Evolutionary conservation across 2,329 filamentous ascomycete species (phyloP).

Genomic region (Alternaria triticina): DNA sequence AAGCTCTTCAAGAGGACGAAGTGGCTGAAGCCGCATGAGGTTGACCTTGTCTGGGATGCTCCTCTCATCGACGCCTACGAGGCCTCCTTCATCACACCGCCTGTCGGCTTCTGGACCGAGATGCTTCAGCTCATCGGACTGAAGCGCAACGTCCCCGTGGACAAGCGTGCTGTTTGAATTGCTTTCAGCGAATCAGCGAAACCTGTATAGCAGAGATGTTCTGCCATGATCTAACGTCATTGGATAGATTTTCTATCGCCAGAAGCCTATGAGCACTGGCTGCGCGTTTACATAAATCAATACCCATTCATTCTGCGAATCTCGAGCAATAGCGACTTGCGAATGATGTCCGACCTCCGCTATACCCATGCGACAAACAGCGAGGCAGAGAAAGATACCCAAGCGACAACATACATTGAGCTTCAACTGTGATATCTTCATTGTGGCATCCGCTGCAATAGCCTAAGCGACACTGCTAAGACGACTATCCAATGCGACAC

Average conservation of each 20-base stretch:
- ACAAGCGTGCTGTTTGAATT: constrained; percentile 35
- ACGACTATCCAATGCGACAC: not conserved
- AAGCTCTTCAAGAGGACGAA: constrained; percentile 68
- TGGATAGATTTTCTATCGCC: constrained; percentile 21
- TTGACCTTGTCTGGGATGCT: constrained; percentile 53
- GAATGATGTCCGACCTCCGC: constrained; percentile 14
- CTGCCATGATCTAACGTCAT: constrained; percentile 12
- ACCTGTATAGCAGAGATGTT: not conserved
- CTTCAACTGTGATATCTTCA: not conserved
- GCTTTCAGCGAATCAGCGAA: not conserved
- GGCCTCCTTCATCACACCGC: constrained; percentile 51
- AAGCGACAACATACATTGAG: not conserved
- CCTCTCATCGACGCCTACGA: constrained; percentile 50
- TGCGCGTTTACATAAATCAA: constrained; percentile 21
- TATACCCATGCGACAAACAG: constrained; percentile 26
- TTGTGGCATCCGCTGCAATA: not conserved
- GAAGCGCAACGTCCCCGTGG: constrained; percentile 37
- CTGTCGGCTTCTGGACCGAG: constrained; percentile 47
- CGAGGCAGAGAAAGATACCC: constrained; percentile 5
- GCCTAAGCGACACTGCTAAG: not conserved
- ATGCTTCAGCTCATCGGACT: constrained; percentile 44
- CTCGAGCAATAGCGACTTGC: not conserved
- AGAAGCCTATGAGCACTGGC: constrained; percentile 7
- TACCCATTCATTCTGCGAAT: constrained; percentile 22
- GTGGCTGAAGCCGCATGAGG: constrained; percentile 57